phyloP scores from a whole-genome alignment of 805 yeast species.

The Yamadazyma sp. region DNA sequence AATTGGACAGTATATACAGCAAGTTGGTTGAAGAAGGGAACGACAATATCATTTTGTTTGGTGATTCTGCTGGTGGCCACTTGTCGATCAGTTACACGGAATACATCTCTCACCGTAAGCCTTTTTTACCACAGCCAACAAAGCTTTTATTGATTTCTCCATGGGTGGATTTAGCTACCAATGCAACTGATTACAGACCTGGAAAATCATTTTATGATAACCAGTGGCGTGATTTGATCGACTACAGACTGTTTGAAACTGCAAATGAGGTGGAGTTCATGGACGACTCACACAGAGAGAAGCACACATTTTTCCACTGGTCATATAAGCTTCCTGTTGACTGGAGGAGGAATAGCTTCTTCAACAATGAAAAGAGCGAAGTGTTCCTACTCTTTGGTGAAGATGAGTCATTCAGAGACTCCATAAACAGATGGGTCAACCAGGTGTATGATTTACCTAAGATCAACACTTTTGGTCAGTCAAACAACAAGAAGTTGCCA shows the following conservation, averaged over 20 bases:
- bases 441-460: slow-evolving; percentile 31
- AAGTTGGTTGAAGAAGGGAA: slow-evolving; percentile 22
- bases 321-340: slow-evolving; percentile 18
- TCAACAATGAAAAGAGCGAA: slow-evolving; percentile 21
- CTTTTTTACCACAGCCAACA: slow-evolving; percentile 24
- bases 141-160: slow-evolving; percentile 35
- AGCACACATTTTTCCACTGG: slow-evolving; percentile 16
- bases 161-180: slow-evolving; percentile 30
- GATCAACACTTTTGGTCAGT: slow-evolving; percentile 11
- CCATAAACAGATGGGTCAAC: slow-evolving; percentile 34
- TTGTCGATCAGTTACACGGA: slow-evolving; percentile 32
- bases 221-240: slow-evolving; percentile 20
- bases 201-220: slow-evolving; percentile 39
- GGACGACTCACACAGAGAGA: slow-evolving; percentile 2
- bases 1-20: slow-evolving; percentile 27
- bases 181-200: slow-evolving; percentile 15
- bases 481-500: slow-evolving; percentile 19
- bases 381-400: slow-evolving; percentile 39
- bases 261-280: slow-evolving; percentile 7
- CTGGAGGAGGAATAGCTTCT: slow-evolving; percentile 35
- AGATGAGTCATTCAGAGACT: slow-evolving; percentile 44
- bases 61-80: slow-evolving; percentile 45
- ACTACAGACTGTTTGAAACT: slow-evolving; percentile 12
- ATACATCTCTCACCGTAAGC: slow-evolving; percentile 20
- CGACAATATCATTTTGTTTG: slow-evolving; percentile 31